These are phyloP conservation scores for Vitis vinifera DNA, from an alignment of 164 flowering plant genomes.

Conservation along the genomic window ASM3070453v1 NC_081822.1:1979501-1980000, in stretches of 20 bases:
- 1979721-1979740: conserved; percentile 30
- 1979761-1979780: conserved; percentile 36
- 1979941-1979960: conserved; percentile 14
- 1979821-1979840: conserved; percentile 19
- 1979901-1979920: background rate
- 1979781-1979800: conserved; percentile 27
- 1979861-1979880: background rate
- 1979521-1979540: too few relatives aligned
- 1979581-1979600: too few relatives aligned
- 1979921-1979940: background rate
- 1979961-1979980: conserved; percentile 14
- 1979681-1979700: background rate
- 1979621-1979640: too few relatives aligned
- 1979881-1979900: background rate
- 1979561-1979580: too few relatives aligned
- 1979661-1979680: too few relatives aligned
- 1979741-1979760: conserved; percentile 36
- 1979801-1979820: conserved; percentile 11
- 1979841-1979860: conserved; percentile 13
- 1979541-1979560: too few relatives aligned
- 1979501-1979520: too few relatives aligned
- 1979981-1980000: conserved; percentile 20
- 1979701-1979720: conserved; percentile 46
- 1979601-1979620: too few relatives aligned
- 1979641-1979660: too few relatives aligned